A percentile compares a stretch with the other conserved stretches of the same genome.
These are phyloP conservation scores for Cadophora gregata DNA, from an alignment of 2,329 filamentous ascomycete genomes.

Conservation along the genomic window DNA sequence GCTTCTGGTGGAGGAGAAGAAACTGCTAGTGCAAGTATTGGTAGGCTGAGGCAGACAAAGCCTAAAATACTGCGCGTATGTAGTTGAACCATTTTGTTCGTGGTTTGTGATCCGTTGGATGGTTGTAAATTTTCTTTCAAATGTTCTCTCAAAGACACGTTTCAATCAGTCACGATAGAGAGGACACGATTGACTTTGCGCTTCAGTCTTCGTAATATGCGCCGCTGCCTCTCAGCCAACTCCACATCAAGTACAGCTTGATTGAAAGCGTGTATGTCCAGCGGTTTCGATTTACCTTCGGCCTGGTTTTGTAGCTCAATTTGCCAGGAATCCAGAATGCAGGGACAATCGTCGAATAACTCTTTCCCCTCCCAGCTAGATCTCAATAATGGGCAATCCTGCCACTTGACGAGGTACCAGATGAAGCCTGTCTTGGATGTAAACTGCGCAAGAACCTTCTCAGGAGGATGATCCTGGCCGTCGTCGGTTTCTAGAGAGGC, in stretches of 20 bases:
- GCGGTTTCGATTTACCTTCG: conserved; percentile 41
- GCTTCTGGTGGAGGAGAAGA: conserved; percentile 32
- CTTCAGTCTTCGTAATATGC: conserved; percentile 41
- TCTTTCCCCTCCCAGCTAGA: conserved; percentile 43
- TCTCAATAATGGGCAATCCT: conserved; percentile 43
- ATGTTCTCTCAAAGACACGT: conserved; percentile 20
- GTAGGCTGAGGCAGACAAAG: conserved; percentile 36
- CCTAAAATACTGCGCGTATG: conserved; percentile 31
- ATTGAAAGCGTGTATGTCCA: conserved; percentile 41
- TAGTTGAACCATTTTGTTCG: conserved; percentile 35
- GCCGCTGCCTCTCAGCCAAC: conserved; percentile 36
- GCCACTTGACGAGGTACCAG: conserved; percentile 46
- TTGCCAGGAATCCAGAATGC: conserved; percentile 40
- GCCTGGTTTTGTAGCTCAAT: conserved; percentile 39
- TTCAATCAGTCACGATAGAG: conserved; percentile 39
- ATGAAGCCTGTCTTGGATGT: conserved; percentile 33
- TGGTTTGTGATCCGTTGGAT: background rate
- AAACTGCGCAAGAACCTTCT: conserved; percentile 42
- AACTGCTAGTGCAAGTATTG: conserved; percentile 33
- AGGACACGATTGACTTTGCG: conserved; percentile 40
- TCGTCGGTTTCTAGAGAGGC: conserved; percentile 43
- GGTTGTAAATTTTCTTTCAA: conserved; percentile 10
- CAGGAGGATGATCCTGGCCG: conserved; percentile 41
- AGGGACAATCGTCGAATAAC: conserved; percentile 35
- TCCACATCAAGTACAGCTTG: conserved; percentile 38